These are phyloP conservation scores for Talaromyces sp. DNA, from an alignment of 2,329 filamentous ascomycete genomes.

Conservation along the genomic window DNA sequence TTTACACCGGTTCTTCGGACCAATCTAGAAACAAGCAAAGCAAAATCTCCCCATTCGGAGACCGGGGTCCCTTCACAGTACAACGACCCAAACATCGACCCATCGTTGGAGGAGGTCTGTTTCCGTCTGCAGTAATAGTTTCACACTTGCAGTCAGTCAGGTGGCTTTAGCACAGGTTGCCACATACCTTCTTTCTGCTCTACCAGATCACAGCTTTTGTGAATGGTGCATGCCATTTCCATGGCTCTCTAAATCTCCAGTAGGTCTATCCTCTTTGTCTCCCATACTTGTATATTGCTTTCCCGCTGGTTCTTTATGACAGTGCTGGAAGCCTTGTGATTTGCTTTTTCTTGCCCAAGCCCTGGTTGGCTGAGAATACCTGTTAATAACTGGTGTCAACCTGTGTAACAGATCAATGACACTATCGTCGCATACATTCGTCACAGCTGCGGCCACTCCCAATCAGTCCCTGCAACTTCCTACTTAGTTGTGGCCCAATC, in stretches of 20 bases:
- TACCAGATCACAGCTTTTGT: slow-evolving; percentile 7
- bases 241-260: slow-evolving; percentile 13
- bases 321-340: slow-evolving; percentile 12
- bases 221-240: slow-evolving; percentile 11
- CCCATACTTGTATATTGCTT: background rate
- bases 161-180: background rate
- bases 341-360: slow-evolving; percentile 13
- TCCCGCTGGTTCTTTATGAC: background rate
- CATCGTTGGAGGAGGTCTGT: slow-evolving; percentile 1
- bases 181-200: background rate
- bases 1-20: slow-evolving; percentile 2
- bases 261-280: slow-evolving; percentile 13
- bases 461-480: background rate
- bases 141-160: slow-evolving; percentile 7
- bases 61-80: background rate
- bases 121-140: slow-evolving; percentile 16
- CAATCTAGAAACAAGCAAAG: slow-evolving; percentile 12
- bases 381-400: slow-evolving; percentile 7
- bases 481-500: background rate
- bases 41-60: slow-evolving; percentile 10
- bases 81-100: background rate
- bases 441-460: background rate
- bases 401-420: slow-evolving; percentile 24
- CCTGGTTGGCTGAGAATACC: slow-evolving; percentile 5
- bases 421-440: slow-evolving; percentile 22